Conservation (phyloP, 2,329 filamentous ascomycete genomes). For the Myriosclerotinia duriaeana region DNA sequence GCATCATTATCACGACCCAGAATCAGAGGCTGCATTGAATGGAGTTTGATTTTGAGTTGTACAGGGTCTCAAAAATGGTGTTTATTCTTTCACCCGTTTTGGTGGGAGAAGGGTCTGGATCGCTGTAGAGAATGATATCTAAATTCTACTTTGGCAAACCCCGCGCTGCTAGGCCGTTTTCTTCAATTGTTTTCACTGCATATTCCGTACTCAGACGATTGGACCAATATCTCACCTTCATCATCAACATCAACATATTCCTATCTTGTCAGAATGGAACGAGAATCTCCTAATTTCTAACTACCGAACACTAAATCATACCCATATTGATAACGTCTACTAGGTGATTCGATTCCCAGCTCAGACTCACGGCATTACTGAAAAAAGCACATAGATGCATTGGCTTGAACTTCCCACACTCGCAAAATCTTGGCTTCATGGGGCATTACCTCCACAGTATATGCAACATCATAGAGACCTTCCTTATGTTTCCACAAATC, state of each 20-base stretch:
- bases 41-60: conserved; percentile 17
- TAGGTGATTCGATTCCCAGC: neutral
- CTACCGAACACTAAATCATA: neutral
- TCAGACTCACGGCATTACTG: neutral
- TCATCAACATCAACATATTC: neutral
- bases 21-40: conserved; percentile 25
- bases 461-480: conserved; percentile 31
- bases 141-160: neutral
- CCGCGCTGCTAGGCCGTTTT: neutral
- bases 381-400: conserved; percentile 24
- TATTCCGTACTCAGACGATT: neutral
- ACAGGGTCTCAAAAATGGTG: neutral
- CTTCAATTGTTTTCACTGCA: neutral
- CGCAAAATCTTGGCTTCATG: conserved; percentile 32
- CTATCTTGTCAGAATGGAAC: neutral
- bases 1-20: conserved; percentile 76
- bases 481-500: conserved; percentile 34
- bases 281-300: neutral
- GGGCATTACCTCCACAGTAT: conserved; percentile 30
- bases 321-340: neutral
- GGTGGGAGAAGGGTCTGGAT: neutral
- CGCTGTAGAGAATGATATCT: neutral
- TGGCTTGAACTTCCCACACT: conserved; percentile 24
- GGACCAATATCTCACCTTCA: too few species aligned
- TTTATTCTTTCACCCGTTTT: neutral